Percentiles rank a stretch among this genome's conserved stretches.
Evolutionary conservation across 164 flowering plant genomes (phyloP).

Genomic region (Liriodendron chinense): DNA sequence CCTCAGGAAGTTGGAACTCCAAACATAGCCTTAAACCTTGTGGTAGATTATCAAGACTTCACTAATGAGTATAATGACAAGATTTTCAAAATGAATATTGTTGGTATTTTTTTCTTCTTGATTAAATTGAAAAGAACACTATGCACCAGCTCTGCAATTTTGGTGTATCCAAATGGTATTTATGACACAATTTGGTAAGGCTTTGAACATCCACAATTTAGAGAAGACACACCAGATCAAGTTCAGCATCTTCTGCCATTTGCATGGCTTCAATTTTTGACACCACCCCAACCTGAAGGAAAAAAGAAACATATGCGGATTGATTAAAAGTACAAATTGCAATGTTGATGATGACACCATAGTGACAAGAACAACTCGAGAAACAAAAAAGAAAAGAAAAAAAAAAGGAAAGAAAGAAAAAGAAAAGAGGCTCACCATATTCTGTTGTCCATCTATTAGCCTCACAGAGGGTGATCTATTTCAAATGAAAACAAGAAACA

Average conservation of each 20-base stretch:
- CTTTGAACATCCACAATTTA: too few species aligned
- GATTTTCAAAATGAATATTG: not conserved
- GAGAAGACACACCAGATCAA: constrained; percentile 62
- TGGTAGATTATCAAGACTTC: too few species aligned
- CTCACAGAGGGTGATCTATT: constrained; percentile 71
- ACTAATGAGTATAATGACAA: too few species aligned
- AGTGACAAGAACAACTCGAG: not conserved
- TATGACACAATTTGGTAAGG: too few species aligned
- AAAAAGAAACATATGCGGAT: not conserved
- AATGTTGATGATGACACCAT: not conserved
- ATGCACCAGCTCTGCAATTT: not conserved
- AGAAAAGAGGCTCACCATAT: constrained; percentile 50
- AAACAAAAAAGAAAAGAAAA: not conserved
- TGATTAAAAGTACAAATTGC: not conserved
- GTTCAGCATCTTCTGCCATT: constrained; percentile 77
- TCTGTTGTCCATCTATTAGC: constrained; percentile 73
- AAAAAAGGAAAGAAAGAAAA: not conserved
- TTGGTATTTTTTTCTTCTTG: too few species aligned
- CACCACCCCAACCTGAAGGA: constrained; percentile 67
- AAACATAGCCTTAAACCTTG: too few species aligned
- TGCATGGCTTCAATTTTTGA: constrained; percentile 58
- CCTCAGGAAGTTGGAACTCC: too few species aligned
- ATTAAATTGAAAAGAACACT: too few species aligned
- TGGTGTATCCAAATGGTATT: too few species aligned
- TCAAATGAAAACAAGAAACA: constrained; percentile 6